Conservation (phyloP, 345 rosid species). For the Citrus maxima region DNA sequence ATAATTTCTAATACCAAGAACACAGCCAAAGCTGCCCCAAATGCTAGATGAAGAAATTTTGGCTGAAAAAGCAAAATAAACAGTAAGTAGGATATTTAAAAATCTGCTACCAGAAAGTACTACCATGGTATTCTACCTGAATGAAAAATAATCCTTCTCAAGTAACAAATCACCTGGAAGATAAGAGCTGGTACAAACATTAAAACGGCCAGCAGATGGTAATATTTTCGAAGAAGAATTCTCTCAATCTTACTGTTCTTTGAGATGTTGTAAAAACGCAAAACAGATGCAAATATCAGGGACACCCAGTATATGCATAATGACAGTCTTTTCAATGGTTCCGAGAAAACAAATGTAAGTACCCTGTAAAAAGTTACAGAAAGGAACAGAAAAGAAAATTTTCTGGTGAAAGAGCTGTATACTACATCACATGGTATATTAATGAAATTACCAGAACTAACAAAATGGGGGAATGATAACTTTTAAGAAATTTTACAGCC, state of each 20-base stretch:
- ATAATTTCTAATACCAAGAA: constrained; percentile 80
- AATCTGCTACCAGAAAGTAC: neutral
- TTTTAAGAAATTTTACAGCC: neutral
- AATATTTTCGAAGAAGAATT: constrained; percentile 95
- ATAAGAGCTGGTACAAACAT: constrained; percentile 95
- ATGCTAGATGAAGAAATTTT: constrained; percentile 89
- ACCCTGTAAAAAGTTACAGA: constrained; percentile 49
- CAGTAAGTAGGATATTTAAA: constrained; percentile 7
- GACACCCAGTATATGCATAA: constrained; percentile 76
- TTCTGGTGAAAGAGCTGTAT: neutral
- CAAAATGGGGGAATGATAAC: neutral
- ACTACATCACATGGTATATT: neutral
- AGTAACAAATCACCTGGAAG: constrained; percentile 64
- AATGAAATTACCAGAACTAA: neutral
- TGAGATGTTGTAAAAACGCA: constrained; percentile 73
- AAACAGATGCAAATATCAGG: constrained; percentile 66
- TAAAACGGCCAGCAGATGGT: constrained; percentile 93
- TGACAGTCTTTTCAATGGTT: constrained; percentile 72
- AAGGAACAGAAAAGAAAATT: neutral
- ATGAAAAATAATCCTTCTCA: constrained; percentile 1
- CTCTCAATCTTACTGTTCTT: constrained; percentile 86
- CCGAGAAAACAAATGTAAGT: constrained; percentile 63
- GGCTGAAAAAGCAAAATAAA: constrained; percentile 52
- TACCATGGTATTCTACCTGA: neutral
- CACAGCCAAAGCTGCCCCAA: constrained; percentile 87